These are phyloP conservation scores for Apiotrichum gamsii DNA, from an alignment of 1,284 basidiomycete genomes.

Conservation along the genomic window DNA sequence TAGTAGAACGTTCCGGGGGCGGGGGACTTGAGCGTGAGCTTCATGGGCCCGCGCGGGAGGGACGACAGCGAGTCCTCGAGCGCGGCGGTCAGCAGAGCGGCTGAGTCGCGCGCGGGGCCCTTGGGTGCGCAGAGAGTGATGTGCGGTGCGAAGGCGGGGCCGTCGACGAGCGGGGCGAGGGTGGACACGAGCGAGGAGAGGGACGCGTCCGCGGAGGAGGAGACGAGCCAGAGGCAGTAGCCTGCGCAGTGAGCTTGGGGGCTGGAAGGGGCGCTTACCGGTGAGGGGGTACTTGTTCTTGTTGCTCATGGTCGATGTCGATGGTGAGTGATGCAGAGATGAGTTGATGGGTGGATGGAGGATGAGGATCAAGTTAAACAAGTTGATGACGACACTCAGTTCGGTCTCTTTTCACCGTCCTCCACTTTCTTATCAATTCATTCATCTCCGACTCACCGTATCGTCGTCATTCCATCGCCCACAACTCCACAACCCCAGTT, in stretches of 20 bases:
- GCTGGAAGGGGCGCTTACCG: not conserved
- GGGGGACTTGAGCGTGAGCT: constrained; percentile 1
- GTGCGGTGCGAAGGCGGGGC: constrained; percentile 30
- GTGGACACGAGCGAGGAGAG: constrained; percentile 14
- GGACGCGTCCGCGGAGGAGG: not conserved
- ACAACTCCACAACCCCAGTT: not conserved
- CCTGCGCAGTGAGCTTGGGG: constrained; percentile 8
- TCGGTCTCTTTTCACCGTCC: not conserved
- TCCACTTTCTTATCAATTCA: not conserved
- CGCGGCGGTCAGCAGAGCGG: not conserved
- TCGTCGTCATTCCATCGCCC: too few relatives aligned
- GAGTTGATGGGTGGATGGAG: too few relatives aligned
- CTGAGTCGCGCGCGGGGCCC: not conserved
- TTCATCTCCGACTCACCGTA: not conserved
- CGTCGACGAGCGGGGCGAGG: constrained; percentile 11
- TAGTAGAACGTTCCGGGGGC: constrained; percentile 19
- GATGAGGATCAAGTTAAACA: not conserved
- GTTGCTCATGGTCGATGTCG: not conserved
- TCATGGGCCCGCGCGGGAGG: not conserved
- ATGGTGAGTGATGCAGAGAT: too few relatives aligned
- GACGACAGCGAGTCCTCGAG: not conserved
- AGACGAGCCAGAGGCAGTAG: constrained; percentile 24
- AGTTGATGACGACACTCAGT: not conserved
- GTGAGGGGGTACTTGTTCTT: constrained; percentile 1
- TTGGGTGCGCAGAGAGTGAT: constrained; percentile 31